Base-by-base conservation (phyloP, 345 rosid species). In the Lepidium africanum region DNA sequence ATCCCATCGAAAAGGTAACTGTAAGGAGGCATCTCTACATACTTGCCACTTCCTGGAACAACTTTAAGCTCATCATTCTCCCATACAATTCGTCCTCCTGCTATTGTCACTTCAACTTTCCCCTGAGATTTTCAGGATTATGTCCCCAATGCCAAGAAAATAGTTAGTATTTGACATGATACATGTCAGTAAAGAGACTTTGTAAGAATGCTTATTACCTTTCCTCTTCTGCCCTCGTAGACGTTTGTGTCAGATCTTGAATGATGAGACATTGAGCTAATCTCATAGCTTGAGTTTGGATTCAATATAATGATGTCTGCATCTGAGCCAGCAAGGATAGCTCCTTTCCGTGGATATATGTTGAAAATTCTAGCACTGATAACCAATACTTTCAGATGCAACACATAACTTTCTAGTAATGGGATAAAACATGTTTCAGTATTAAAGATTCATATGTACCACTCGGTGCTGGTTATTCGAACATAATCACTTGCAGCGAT, bases 321-420 rank as follows among this genome's bases (percentile, higher is more conserved):
- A 83, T 94, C 97, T 7, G 98, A 93, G 64, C 97, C 98, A 66
- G 78, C 75, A 73, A 94, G 87, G 58, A 94, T 84, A 36, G 99
- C 97, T 72, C 97, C 96, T 78, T 94, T 94, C 71, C 88, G 79
- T 58, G 97, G 99, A 79, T 86, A 94, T 56, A 94, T 65, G 47
- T 94, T 94, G 86, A 94, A 91, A 79, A 94, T 86, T 73, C 79
- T 85, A 61, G 99, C 99, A 70, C 99, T 94, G 92, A 11, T 35
- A 13, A 21, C 4, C 9, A 19, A 36, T 56, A 12, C 50, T 13
- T 23, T 47, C 11, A 56, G 32, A 30, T 52, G 42, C 40, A 59
- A 1, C 59, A 30, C 23, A 33, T 47, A 11, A 65, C 30, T 52
- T 5, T 14, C 17, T 9, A 23, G n/a, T 37, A 7, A 12, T 23